These are phyloP conservation scores for Priceomyces castillae DNA, from an alignment of 805 yeast species.

Conservation along the genomic window DNA sequence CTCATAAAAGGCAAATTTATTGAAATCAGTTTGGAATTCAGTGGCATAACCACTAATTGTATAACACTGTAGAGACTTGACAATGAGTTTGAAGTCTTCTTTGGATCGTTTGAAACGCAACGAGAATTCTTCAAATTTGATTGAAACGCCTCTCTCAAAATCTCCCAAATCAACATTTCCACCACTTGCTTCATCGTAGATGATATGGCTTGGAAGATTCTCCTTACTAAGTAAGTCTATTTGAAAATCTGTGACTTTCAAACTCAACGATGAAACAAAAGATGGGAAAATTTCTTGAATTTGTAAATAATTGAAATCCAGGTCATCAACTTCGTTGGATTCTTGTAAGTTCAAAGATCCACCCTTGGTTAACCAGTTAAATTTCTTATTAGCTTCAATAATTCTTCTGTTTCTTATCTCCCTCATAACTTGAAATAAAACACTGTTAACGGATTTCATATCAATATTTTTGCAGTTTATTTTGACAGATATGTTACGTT, in stretches of 20 bases:
- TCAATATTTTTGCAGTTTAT: slow-evolving; percentile 24
- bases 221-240: slow-evolving; percentile 40
- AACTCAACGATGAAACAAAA: slow-evolving; percentile 22
- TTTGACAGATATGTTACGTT: slow-evolving; percentile 20
- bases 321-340: slow-evolving; percentile 2
- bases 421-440: slow-evolving; percentile 34
- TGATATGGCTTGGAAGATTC: slow-evolving; percentile 32
- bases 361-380: slow-evolving; percentile 6
- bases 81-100: slow-evolving; percentile 18
- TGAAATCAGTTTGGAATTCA: slow-evolving; percentile 36
- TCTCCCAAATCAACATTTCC: slow-evolving; percentile 33
- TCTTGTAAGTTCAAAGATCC: background rate
- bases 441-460: slow-evolving; percentile 35
- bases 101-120: slow-evolving; percentile 21
- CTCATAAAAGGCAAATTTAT: slow-evolving; percentile 17
- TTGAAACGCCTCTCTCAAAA: slow-evolving; percentile 37
- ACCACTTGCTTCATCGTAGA: slow-evolving; percentile 20
- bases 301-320: slow-evolving; percentile 16
- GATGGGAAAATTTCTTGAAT: slow-evolving; percentile 32
- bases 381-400: slow-evolving; percentile 24
- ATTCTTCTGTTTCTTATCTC: slow-evolving; percentile 29
- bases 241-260: slow-evolving; percentile 26
- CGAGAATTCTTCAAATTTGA: slow-evolving; percentile 20
- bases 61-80: slow-evolving; percentile 27
- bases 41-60: slow-evolving; percentile 38